A percentile compares a stretch with the other conserved stretches of the same genome.
Conservation (phyloP, 1,284 basidiomycete species). For the Microbotryum violaceum region DNA sequence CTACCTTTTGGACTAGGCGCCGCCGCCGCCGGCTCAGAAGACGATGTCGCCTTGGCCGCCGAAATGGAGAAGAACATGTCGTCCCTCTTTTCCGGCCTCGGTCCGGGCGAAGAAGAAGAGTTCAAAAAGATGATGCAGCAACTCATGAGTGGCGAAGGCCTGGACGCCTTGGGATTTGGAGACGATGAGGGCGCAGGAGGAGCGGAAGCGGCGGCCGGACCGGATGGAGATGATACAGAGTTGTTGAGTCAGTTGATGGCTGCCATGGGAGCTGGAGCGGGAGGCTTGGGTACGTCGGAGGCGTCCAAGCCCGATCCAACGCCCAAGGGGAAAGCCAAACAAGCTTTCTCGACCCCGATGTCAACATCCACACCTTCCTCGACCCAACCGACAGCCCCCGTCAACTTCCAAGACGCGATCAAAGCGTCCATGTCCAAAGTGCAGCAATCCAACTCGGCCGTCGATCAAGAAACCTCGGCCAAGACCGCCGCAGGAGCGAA, state of each 20-base stretch:
- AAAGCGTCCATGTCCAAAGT: constrained; percentile 71
- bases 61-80: constrained; percentile 79
- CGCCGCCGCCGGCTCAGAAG: constrained; percentile 12
- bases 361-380: constrained; percentile 2
- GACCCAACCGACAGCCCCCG: constrained; percentile 20
- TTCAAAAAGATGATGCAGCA: constrained; percentile 18
- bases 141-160: neutral
- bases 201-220: no score
- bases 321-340: constrained; percentile 9
- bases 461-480: constrained; percentile 41
- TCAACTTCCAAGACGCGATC: constrained; percentile 67
- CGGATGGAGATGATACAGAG: constrained; percentile 17
- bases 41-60: constrained; percentile 52
- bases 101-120: constrained; percentile 33
- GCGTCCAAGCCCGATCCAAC: neutral
- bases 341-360: constrained; percentile 20
- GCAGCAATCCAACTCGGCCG: constrained; percentile 56
- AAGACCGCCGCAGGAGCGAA: constrained; percentile 43
- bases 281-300: constrained; percentile 7
- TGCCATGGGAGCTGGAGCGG: constrained; percentile 12
- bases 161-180: no score
- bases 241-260: constrained; percentile 45
- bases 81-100: constrained; percentile 64
- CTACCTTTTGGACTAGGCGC: constrained; percentile 10
- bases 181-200: no score